These are phyloP conservation scores for Aspergillaceae sp. DNA, from an alignment of 2,329 filamentous ascomycete genomes.

Conservation along the genomic window DNA sequence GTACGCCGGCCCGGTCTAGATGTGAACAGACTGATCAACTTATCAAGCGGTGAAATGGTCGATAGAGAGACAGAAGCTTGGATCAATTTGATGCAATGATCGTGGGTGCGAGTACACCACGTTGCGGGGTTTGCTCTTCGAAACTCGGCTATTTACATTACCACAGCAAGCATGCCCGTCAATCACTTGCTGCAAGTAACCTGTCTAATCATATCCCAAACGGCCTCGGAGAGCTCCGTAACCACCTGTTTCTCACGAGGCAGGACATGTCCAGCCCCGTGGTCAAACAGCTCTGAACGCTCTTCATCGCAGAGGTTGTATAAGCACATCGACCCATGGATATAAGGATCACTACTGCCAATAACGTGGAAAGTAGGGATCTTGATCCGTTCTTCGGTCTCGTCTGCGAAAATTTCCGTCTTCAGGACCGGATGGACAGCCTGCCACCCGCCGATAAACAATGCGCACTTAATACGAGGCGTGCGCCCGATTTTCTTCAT, in stretches of 20 bases:
- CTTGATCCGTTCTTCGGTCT: not conserved
- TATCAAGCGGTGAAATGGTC: too few species aligned
- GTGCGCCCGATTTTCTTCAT: slow-evolving; percentile 7
- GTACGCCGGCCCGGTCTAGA: too few species aligned
- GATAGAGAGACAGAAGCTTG: too few species aligned
- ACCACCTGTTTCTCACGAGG: not conserved
- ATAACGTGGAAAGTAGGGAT: not conserved
- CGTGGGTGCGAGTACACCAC: too few species aligned
- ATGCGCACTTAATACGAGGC: slow-evolving; percentile 14
- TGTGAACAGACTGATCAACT: too few species aligned
- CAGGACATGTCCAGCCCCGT: not conserved
- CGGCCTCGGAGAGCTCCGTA: not conserved
- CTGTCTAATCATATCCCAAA: not conserved
- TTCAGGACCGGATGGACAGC: slow-evolving; percentile 1
- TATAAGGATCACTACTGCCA: not conserved
- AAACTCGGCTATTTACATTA: too few species aligned
- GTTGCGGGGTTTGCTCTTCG: too few species aligned
- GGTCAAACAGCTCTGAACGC: not conserved
- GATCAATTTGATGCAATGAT: too few species aligned
- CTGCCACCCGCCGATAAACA: slow-evolving; percentile 17
- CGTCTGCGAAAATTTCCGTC: not conserved
- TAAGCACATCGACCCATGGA: not conserved
- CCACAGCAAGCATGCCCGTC: too few species aligned
- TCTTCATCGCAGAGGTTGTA: not conserved
- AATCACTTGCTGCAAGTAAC: too few species aligned